Base-by-base conservation (phyloP, 2,329 filamentous ascomycete genomes). In the Reticulascus tulasneorum region DNA sequence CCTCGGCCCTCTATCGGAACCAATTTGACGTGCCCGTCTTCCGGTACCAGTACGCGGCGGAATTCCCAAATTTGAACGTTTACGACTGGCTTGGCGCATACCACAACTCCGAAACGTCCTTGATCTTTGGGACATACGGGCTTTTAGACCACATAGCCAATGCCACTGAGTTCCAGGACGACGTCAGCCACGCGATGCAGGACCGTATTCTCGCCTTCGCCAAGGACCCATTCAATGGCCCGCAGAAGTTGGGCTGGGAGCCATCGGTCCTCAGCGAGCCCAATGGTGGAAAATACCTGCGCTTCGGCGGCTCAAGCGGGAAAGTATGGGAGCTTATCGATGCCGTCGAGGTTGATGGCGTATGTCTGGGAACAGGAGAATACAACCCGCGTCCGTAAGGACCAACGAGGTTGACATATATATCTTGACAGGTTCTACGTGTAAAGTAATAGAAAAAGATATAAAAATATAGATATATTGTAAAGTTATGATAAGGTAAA, bases 1-100 rank as follows among this genome's bases (percentile, higher is more conserved):
- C 53, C 36, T 51, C 52, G 10, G 55, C 48, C 22, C 47, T 35
- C 21, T 49, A 47, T 30, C 56, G 43, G 33, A 56, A 49, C 47
- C 44, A 32, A 10, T 40, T 47, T 20, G 52, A 51, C 12, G 41
- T 52, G 1, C 48, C 53, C 3, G 63, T 63, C 3, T 67, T 58
- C 44, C 60, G 63, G 15, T 67, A 63, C 45, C 49, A 56, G 29
- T 65, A 63, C 42, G 53, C 54, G 4, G 64, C 63, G 31, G 60
- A 62, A 35, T 68, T 64, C 44, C 49, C 59, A 15, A 67, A 69
- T 39, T 55, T 67, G 32, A 54, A 56, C 11, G 58, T 58, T 0
- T 48, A 50, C 18, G 39, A 50, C 3, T 69, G 63, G 62, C 51
- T 67, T 28, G 64, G 64, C 6, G 64, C 63, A 2, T 69, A 62